These are phyloP conservation scores for Apiospora sp. DNA, from an alignment of 2,329 filamentous ascomycete species.

Conservation along the genomic window DNA sequence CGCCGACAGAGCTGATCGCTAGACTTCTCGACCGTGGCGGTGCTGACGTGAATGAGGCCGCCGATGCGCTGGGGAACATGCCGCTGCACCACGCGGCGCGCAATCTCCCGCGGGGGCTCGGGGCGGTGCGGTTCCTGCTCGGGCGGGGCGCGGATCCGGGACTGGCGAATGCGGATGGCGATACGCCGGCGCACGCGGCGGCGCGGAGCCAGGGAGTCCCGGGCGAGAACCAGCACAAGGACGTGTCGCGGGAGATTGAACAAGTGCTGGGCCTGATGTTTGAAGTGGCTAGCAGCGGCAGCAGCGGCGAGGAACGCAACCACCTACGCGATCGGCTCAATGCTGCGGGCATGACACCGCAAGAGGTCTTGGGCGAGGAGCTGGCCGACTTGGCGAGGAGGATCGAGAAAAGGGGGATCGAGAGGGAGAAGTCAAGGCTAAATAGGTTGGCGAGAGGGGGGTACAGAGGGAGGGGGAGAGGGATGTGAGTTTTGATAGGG, in stretches of 20 bases:
- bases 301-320: not conserved
- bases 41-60: not conserved
- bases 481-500: too few relatives aligned
- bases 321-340: not conserved
- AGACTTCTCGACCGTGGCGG: not conserved
- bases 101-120: not conserved
- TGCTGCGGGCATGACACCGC: not conserved
- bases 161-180: too few relatives aligned
- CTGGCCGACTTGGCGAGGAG: not conserved
- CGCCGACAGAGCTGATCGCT: not conserved
- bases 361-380: not conserved
- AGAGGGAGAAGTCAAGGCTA: not conserved
- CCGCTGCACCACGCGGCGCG: not conserved
- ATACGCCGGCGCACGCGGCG: too few relatives aligned
- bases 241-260: not conserved
- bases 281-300: not conserved
- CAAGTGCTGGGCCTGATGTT: not conserved
- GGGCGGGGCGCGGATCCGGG: not conserved
- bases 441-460: too few relatives aligned
- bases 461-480: too few relatives aligned
- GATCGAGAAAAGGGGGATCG: not conserved
- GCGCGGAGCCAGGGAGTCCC: not conserved
- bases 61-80: not conserved
- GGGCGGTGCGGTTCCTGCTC: not conserved
- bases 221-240: not conserved